Percentiles rank a stretch among this genome's conserved stretches.
phyloP scores from a whole-genome alignment of 2,329 filamentous ascomycete genomes.

The Fusarium sp. region DNA sequence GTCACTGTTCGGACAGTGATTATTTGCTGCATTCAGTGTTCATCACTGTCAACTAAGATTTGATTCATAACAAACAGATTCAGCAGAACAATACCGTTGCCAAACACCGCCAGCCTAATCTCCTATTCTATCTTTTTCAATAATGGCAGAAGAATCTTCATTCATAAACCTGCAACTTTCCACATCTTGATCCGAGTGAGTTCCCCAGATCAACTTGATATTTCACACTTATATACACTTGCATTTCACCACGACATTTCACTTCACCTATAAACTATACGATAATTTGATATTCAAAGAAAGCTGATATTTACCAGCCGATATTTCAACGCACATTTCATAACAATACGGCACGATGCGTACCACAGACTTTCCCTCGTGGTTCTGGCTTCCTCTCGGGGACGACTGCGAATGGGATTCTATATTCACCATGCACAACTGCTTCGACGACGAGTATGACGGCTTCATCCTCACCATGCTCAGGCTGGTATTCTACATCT shows the following conservation, averaged over 20 bases:
- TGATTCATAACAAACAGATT: slow-evolving; percentile 19
- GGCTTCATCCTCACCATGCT: slow-evolving; percentile 23
- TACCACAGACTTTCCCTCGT: slow-evolving; percentile 7
- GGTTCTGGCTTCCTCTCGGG: slow-evolving; percentile 23
- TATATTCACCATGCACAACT: slow-evolving; percentile 14
- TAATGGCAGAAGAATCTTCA: neutral
- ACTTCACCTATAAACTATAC: neutral
- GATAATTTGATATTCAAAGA: neutral
- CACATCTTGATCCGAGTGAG: slow-evolving; percentile 7
- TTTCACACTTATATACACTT: slow-evolving; percentile 1
- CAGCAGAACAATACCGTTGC: no score
- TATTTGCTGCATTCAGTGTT: neutral
- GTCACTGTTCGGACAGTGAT: neutral
- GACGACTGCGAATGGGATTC: slow-evolving; percentile 27
- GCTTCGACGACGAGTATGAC: slow-evolving; percentile 29
- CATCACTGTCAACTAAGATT: slow-evolving; percentile 2
- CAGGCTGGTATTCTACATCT: neutral
- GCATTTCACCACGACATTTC: neutral
- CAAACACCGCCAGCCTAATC: no score
- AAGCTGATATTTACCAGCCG: slow-evolving; percentile 5
- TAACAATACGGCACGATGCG: slow-evolving; percentile 12
- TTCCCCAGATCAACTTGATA: neutral
- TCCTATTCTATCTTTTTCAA: neutral
- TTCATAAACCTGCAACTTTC: slow-evolving; percentile 2
- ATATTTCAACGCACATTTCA: neutral